Percentiles rank a stretch among this genome's conserved stretches.
These are phyloP conservation scores for Cladosporium velox DNA, from an alignment of 2,329 filamentous ascomycete species.

Conservation along the genomic window DNA sequence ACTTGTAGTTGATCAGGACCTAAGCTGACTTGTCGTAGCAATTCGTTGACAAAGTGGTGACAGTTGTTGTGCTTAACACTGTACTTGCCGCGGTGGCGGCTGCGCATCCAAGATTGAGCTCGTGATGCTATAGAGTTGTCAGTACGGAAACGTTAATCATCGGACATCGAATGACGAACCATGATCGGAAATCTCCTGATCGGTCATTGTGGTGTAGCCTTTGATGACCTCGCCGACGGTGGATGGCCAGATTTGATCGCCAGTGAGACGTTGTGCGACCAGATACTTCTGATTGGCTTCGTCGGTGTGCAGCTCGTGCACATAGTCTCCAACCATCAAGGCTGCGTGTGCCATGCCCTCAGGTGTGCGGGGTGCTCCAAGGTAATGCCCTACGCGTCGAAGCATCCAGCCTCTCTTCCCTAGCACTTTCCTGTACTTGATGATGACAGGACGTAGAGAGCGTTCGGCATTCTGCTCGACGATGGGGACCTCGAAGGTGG, in stretches of 20 bases:
- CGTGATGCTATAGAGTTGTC: not conserved
- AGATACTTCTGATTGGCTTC: conserved; percentile 1
- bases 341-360: conserved; percentile 4
- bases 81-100: conserved; percentile 1
- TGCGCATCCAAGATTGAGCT: not conserved
- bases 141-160: not conserved
- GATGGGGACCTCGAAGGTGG: not conserved
- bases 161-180: not conserved
- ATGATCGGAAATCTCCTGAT: not conserved
- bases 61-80: not conserved
- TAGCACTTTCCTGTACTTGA: conserved; percentile 1
- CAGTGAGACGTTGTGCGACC: not conserved
- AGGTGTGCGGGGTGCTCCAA: not conserved
- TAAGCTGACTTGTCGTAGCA: not conserved
- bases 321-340: conserved; percentile 1
- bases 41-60: conserved; percentile 2
- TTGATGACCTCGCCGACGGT: not conserved
- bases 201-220: conserved; percentile 3
- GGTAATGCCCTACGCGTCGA: not conserved
- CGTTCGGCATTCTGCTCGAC: conserved; percentile 1
- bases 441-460: not conserved
- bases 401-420: conserved; percentile 1
- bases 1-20: not conserved
- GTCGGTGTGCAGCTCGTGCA: not conserved
- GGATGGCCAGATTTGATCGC: conserved; percentile 1